phyloP scores from a whole-genome alignment of 805 yeast species.

The Saccharomycopsis oosterbeekiorum region DNA sequence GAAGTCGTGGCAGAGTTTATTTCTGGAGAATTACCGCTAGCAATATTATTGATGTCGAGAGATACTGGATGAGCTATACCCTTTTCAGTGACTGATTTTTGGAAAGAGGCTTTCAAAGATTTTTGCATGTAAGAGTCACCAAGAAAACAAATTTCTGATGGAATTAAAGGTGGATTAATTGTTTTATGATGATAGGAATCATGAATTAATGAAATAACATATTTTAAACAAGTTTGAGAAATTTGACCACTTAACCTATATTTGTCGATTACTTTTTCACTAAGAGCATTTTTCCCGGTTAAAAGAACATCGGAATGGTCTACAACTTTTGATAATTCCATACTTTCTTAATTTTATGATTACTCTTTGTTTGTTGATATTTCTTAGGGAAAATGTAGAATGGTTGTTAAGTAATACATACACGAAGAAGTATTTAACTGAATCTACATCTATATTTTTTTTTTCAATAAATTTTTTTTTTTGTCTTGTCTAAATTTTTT shows the following conservation, averaged over 20 bases:
- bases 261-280: conserved; percentile 57
- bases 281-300: conserved; percentile 61
- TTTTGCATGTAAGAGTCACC: conserved; percentile 68
- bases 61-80: conserved; percentile 92
- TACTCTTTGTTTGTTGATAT: too few species aligned
- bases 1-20: conserved; percentile 43
- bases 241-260: conserved; percentile 86
- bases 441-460: too few species aligned
- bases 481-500: too few species aligned
- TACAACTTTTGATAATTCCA: conserved; percentile 70
- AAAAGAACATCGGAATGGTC: conserved; percentile 66
- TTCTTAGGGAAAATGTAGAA: too few species aligned
- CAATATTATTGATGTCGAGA: conserved; percentile 72
- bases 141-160: conserved; percentile 66
- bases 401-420: too few species aligned
- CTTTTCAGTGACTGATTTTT: conserved; percentile 62
- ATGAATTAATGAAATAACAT: conserved; percentile 57
- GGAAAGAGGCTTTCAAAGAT: conserved; percentile 52
- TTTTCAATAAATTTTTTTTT: too few species aligned
- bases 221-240: conserved; percentile 69
- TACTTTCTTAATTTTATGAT: conserved; percentile 20
- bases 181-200: conserved; percentile 58
- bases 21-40: conserved; percentile 80
- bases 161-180: conserved; percentile 35
- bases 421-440: too few species aligned